A percentile compares a stretch with the other conserved stretches of the same genome.
Evolutionary conservation across 2,329 filamentous ascomycete species (phyloP).

Genomic region (Botryotinia narcissicola): DNA sequence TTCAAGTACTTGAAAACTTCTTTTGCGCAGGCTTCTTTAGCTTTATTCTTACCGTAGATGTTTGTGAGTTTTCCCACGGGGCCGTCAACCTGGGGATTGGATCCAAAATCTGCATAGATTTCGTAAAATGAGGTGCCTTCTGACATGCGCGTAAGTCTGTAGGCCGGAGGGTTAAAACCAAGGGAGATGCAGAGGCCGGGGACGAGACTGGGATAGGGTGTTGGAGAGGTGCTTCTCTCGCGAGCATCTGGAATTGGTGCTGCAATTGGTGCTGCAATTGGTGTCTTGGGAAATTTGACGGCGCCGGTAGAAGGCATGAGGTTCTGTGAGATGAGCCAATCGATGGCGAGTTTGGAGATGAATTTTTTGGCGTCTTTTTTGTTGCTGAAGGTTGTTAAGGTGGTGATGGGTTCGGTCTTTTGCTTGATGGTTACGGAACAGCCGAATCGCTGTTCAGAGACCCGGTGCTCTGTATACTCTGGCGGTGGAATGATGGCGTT

Average conservation of each 20-base stretch:
- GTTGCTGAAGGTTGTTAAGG: neutral
- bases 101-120: slow-evolving; percentile 34
- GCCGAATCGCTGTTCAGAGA: neutral
- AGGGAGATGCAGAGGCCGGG: slow-evolving; percentile 31
- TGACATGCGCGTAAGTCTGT: slow-evolving; percentile 24
- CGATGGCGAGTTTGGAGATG: slow-evolving; percentile 37
- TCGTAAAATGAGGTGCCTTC: slow-evolving; percentile 28
- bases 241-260: neutral
- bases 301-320: slow-evolving; percentile 34
- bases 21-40: slow-evolving; percentile 49
- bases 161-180: slow-evolving; percentile 32
- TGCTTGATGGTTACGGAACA: slow-evolving; percentile 8
- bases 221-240: neutral
- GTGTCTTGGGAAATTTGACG: slow-evolving; percentile 31
- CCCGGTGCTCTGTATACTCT: neutral
- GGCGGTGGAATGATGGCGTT: slow-evolving; percentile 19
- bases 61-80: slow-evolving; percentile 44
- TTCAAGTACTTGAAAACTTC: slow-evolving; percentile 42
- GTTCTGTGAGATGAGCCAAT: slow-evolving; percentile 35
- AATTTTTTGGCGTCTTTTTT: slow-evolving; percentile 38
- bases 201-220: slow-evolving; percentile 24
- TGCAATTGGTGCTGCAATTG: slow-evolving; percentile 14
- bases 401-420: neutral
- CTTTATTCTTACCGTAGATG: slow-evolving; percentile 48
- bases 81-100: slow-evolving; percentile 35